These are phyloP conservation scores for Backusella westeae DNA, from an alignment of 192 early-diverging fungal genomes.

Conservation along the genomic window DNA sequence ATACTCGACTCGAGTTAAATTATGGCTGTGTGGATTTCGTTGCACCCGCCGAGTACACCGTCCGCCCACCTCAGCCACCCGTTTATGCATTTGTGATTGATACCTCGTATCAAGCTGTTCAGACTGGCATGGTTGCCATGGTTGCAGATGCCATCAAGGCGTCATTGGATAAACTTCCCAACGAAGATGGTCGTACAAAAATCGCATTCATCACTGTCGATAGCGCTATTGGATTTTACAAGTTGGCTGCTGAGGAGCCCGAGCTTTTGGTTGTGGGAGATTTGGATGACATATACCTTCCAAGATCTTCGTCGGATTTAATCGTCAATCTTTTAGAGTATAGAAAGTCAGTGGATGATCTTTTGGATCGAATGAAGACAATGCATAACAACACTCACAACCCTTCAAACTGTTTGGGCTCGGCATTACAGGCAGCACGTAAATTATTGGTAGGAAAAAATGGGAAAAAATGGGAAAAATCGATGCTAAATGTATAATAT, in stretches of 20 bases:
- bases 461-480: neutral
- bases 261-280: constrained; percentile 96
- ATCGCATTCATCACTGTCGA: constrained; percentile 92
- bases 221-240: constrained; percentile 91
- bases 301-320: constrained; percentile 34
- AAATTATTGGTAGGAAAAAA: constrained; percentile 59
- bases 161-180: constrained; percentile 59
- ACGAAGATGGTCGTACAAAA: constrained; percentile 47
- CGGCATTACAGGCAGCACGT: constrained; percentile 78
- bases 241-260: constrained; percentile 79
- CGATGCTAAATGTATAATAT: neutral
- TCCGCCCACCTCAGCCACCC: constrained; percentile 67
- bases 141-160: constrained; percentile 68
- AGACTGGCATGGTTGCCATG: constrained; percentile 74
- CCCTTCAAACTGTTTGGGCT: constrained; percentile 78
- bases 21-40: constrained; percentile 90
- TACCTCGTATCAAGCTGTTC: constrained; percentile 83
- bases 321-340: constrained; percentile 20
- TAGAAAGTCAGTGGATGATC: constrained; percentile 70
- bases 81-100: constrained; percentile 94
- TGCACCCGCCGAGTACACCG: constrained; percentile 68
- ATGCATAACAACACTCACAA: constrained; percentile 80
- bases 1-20: constrained; percentile 81
- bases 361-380: constrained; percentile 79
- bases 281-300: constrained; percentile 89